These are phyloP conservation scores for Colletotrichum navitas DNA, from an alignment of 2,329 filamentous ascomycete genomes.

Conservation along the genomic window DNA sequence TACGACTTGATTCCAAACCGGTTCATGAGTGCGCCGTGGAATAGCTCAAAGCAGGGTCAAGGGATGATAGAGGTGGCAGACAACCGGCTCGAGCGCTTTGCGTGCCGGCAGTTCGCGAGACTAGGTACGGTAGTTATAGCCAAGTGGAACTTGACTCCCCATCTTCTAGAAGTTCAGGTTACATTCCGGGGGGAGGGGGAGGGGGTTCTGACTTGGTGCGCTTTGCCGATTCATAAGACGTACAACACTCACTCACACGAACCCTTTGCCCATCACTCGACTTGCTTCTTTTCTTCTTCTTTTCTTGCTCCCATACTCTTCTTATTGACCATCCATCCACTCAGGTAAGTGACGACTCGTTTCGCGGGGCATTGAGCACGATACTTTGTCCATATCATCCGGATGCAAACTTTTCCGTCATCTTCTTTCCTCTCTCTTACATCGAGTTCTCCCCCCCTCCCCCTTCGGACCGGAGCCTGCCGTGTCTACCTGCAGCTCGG, in stretches of 20 bases:
- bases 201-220: conserved; percentile 4
- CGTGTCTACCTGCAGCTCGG: conserved; percentile 15
- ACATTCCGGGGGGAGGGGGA: background rate
- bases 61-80: conserved; percentile 13
- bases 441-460: background rate
- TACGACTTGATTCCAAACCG: background rate
- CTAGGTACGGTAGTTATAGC: background rate
- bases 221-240: conserved; percentile 23
- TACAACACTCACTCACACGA: conserved; percentile 25
- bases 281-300: background rate
- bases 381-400: no score
- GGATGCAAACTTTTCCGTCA: background rate
- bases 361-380: background rate
- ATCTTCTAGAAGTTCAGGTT: conserved; percentile 23
- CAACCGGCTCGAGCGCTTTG: conserved; percentile 13
- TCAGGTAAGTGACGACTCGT: background rate
- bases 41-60: conserved; percentile 9
- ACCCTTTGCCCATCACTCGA: background rate
- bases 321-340: background rate
- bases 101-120: conserved; percentile 18
- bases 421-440: background rate
- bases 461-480: conserved; percentile 13
- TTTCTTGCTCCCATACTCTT: background rate
- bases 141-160: conserved; percentile 2
- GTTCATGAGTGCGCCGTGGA: conserved; percentile 9